Conservation (phyloP, 495 filamentous ascomycete species). For the Chaetomidium leptoderma region DNA sequence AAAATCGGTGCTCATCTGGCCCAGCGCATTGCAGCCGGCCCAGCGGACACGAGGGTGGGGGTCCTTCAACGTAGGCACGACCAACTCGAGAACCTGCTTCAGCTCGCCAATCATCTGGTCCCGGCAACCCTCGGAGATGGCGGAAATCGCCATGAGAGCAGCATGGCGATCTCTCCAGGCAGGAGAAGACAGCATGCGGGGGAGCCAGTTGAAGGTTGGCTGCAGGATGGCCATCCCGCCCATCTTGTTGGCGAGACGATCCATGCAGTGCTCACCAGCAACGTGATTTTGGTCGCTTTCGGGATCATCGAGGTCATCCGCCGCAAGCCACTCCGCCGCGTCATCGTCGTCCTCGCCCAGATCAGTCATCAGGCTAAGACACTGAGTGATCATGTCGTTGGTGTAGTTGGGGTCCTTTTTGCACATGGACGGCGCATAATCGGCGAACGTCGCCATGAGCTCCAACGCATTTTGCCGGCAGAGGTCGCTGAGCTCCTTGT, state of each 20-base stretch:
- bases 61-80: conserved; percentile 88
- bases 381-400: conserved; percentile 96
- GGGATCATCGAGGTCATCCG: conserved; percentile 91
- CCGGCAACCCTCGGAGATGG: conserved; percentile 95
- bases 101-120: conserved; percentile 95
- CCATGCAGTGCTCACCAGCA: conserved; percentile 98
- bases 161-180: conserved; percentile 96
- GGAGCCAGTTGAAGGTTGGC: conserved; percentile 95
- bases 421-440: conserved; percentile 89
- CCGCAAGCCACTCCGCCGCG: conserved; percentile 86
- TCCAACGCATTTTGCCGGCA: conserved; percentile 93
- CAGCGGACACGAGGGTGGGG: conserved; percentile 92
- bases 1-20: conserved; percentile 99
- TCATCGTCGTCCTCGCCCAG: conserved; percentile 93
- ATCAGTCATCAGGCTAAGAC: conserved; percentile 98
- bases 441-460: conserved; percentile 96
- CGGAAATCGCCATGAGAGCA: conserved; percentile 97
- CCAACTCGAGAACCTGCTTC: conserved; percentile 86
- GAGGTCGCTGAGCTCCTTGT: conserved; percentile 87
- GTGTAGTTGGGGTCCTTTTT: conserved; percentile 87
- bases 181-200: conserved; percentile 92
- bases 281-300: conserved; percentile 98
- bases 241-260: conserved; percentile 94
- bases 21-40: conserved; percentile 97
- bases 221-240: conserved; percentile 80